phyloP scores from a whole-genome alignment of 2,329 filamentous ascomycete genomes.

The Aspergillus sp. region DNA sequence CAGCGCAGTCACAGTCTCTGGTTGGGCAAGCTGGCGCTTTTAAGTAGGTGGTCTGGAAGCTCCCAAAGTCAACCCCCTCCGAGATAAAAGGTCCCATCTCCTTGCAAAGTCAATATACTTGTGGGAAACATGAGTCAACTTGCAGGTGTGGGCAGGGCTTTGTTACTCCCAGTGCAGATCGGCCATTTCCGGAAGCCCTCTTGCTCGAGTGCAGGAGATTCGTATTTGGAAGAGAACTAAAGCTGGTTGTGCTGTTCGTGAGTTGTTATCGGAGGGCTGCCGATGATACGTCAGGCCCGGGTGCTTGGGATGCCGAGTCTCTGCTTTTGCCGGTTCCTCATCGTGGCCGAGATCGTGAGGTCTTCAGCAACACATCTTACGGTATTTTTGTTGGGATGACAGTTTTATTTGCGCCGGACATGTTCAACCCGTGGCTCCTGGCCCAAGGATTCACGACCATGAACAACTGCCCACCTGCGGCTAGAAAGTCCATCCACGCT shows the following conservation, averaged over 20 bases:
- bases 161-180: background rate
- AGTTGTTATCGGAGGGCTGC: constrained; percentile 1
- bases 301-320: background rate
- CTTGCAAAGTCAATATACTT: constrained; percentile 3
- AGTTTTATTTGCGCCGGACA: too few species aligned
- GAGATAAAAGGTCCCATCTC: constrained; percentile 1
- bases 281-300: constrained; percentile 1
- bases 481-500: too few species aligned
- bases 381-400: background rate
- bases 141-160: constrained; percentile 3
- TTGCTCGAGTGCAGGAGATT: background rate
- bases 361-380: background rate
- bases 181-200: background rate
- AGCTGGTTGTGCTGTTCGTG: constrained; percentile 1
- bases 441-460: too few species aligned
- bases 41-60: background rate
- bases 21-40: constrained; percentile 4
- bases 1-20: background rate
- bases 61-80: background rate
- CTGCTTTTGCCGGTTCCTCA: background rate
- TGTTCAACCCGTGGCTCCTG: too few species aligned
- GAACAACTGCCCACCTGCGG: too few species aligned
- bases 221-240: background rate
- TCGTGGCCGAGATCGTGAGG: background rate
- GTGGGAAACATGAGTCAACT: constrained; percentile 8